These are phyloP conservation scores for Vanilla planifolia DNA, from an alignment of 106 monocot species.

Conservation along the genomic window DNA sequence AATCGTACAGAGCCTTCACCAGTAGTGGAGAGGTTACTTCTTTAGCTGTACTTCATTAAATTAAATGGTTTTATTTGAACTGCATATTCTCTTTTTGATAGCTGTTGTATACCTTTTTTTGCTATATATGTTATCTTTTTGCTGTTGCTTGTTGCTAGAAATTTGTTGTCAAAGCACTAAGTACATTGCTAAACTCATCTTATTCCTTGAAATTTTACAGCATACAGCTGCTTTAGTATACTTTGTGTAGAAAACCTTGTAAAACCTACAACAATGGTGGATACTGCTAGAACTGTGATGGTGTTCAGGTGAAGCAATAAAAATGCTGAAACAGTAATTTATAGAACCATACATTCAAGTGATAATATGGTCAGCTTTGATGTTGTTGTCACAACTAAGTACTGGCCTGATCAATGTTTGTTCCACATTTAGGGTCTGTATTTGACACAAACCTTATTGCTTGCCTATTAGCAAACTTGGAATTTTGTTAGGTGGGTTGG, in stretches of 20 bases:
- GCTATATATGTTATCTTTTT: constrained; percentile 1
- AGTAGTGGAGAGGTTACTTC: constrained; percentile 39
- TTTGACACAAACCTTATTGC: no score
- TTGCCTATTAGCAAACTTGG: no score
- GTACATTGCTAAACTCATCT: background rate
- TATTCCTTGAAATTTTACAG: background rate
- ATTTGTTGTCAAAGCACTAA: background rate
- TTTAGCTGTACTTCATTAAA: background rate
- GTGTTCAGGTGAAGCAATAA: background rate
- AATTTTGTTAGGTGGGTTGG: no score
- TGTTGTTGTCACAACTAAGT: no score
- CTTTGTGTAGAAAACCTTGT: background rate
- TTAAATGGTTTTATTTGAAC: constrained; percentile 1
- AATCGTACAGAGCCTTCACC: constrained; percentile 10
- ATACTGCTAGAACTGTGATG: background rate
- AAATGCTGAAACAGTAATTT: background rate
- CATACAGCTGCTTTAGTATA: no score
- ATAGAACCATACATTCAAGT: background rate
- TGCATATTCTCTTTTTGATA: background rate
- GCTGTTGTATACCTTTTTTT: background rate
- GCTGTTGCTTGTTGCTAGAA: background rate
- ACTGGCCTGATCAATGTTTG: no score
- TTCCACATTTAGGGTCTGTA: no score
- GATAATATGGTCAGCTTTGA: constrained; percentile 3
- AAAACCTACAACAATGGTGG: background rate